Evolutionary conservation across 768 basidiomycete species (phyloP).

Genomic region (Leccinum fibrillosum): DNA sequence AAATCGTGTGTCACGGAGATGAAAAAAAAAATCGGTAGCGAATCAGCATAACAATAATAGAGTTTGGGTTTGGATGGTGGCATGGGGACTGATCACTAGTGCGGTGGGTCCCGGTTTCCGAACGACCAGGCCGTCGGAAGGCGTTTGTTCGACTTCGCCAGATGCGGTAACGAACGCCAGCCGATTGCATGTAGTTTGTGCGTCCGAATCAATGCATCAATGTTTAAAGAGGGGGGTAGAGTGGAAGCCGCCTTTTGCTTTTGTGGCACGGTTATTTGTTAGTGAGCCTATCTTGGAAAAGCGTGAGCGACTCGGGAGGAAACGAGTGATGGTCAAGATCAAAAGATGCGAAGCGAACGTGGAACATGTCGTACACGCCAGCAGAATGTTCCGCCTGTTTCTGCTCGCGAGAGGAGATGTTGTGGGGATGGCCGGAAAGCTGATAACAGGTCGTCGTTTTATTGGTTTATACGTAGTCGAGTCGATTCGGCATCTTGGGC

Average conservation of each 20-base stretch:
- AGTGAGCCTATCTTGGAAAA: neutral
- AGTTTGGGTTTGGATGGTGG: neutral
- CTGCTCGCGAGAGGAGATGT: neutral
- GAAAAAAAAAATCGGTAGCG: neutral
- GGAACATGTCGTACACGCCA: neutral
- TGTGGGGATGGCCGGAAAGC: neutral
- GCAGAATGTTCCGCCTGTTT: constrained; percentile 1
- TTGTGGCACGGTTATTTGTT: neutral
- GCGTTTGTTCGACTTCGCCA: neutral
- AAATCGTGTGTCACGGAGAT: neutral
- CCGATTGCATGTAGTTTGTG: neutral
- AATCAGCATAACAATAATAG: neutral
- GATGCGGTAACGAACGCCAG: constrained; percentile 1
- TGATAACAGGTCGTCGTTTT: neutral
- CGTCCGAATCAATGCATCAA: neutral
- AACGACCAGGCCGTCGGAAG: neutral
- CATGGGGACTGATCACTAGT: neutral
- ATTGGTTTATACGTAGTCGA: neutral
- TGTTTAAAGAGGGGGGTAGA: constrained; percentile 4
- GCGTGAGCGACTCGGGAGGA: neutral
- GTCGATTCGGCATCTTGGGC: too few relatives aligned
- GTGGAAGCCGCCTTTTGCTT: neutral
- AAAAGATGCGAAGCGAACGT: constrained; percentile 1
- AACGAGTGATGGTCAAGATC: constrained; percentile 4
- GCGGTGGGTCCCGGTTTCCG: neutral